Conservation (phyloP, 2,329 filamentous ascomycete genomes). For the Aschersonia sp. region DNA sequence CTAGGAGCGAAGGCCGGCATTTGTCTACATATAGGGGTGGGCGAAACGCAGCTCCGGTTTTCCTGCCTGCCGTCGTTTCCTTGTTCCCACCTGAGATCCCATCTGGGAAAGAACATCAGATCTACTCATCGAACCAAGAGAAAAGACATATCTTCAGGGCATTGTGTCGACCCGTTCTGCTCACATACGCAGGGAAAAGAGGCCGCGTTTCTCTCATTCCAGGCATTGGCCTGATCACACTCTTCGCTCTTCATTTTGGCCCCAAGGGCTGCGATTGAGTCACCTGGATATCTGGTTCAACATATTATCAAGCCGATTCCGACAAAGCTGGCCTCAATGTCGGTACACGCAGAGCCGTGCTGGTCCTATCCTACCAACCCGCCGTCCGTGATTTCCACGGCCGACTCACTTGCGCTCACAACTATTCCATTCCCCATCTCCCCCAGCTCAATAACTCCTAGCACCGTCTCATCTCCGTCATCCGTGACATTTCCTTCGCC, state of each 20-base stretch:
- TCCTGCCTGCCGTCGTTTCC: background rate
- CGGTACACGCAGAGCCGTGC: background rate
- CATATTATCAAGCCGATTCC: background rate
- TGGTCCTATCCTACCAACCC: slow-evolving; percentile 1
- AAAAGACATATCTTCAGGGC: background rate
- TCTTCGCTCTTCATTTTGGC: too few relatives aligned
- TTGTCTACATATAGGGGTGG: background rate
- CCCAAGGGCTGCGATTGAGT: background rate
- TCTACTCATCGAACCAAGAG: background rate
- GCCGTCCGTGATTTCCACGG: background rate
- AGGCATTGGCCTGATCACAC: too few relatives aligned
- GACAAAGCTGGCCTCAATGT: background rate
- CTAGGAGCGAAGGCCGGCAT: background rate
- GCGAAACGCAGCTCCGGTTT: background rate
- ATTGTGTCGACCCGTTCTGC: too few relatives aligned
- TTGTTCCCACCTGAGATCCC: background rate
- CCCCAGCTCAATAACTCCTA: background rate
- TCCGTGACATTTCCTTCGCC: background rate
- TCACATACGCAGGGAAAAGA: too few relatives aligned
- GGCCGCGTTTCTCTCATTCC: too few relatives aligned
- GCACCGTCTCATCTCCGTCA: background rate
- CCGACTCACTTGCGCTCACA: background rate
- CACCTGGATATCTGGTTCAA: background rate
- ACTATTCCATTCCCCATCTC: slow-evolving; percentile 1
- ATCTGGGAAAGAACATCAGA: background rate